Base-by-base conservation (phyloP, 225 moss, liverwort and hornwort species). In the Pleurozium schreberi region DNA sequence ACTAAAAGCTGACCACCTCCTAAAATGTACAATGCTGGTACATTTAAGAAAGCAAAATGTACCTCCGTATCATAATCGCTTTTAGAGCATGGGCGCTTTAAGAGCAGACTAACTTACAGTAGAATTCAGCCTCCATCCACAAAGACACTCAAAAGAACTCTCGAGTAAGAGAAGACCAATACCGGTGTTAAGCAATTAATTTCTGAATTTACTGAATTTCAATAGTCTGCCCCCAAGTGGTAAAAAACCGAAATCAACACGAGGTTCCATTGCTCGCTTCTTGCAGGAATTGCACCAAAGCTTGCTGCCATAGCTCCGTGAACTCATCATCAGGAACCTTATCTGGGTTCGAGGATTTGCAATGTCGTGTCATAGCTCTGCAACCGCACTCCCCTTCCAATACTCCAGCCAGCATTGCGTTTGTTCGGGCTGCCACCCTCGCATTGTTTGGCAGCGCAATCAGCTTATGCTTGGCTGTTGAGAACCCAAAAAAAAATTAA, bases 381-480 rank as follows among this genome's bases (percentile, higher is more conserved):
- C 96, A 96, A 75, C 94, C 94, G 64, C 95, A 96, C 52, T 90
- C 85, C 76, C 90, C 92, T 89, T 89, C 92, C 75, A 94, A 88
- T 45, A 93, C 90, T 75, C 92, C 91, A 85, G 92, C 93, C 77
- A 96, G 91, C 88, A 96, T 92, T 83, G 92, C 60, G 57, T 95
- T 95, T 73, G 95, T 93, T 69, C 94, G 91, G 53, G 94, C 96
- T 89, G 91, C 91, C 90, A 96, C 87, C 42, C 86, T 93, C 49
- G 75, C 91, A 84, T 94, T 92, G 88, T 94, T 93, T 60, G 94
- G 95, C 63, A 93, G 88, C 52, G 93, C 88, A 61, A 93, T 91
- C 88, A 96, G 85, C 85, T 89, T 93, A 91, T 93, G 93, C 91
- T 95, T 95, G 61, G 91, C 96, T 96, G 93, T 86, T 47, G 49